phyloP scores from a whole-genome alignment of 495 filamentous ascomycete species.

The Daldinia bambusicola region DNA sequence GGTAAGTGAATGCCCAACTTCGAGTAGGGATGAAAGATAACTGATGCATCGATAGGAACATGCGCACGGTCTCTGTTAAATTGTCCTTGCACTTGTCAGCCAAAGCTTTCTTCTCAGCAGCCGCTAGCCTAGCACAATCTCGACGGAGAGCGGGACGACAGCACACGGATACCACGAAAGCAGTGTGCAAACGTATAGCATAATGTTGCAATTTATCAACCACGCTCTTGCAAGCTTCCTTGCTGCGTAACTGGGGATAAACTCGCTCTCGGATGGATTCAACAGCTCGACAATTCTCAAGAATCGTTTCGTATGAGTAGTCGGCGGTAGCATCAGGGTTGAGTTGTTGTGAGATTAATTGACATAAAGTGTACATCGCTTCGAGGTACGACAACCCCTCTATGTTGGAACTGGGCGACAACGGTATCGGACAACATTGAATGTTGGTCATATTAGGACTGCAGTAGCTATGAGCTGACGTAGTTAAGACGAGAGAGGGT shows the following conservation, averaged over 20 bases:
- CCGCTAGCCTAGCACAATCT: constrained; percentile 52
- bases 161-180: constrained; percentile 65
- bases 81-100: constrained; percentile 69
- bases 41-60: constrained; percentile 75
- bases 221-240: constrained; percentile 64
- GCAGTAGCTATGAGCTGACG: constrained; percentile 17
- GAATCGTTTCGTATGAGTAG: constrained; percentile 58
- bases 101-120: constrained; percentile 57
- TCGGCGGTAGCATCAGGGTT: constrained; percentile 61
- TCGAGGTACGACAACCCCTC: constrained; percentile 64
- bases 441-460: constrained; percentile 63
- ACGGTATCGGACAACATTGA: constrained; percentile 58
- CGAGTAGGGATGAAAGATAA: constrained; percentile 71
- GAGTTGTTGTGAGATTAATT: constrained; percentile 60
- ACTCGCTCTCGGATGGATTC: constrained; percentile 60
- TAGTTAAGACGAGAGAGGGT: not conserved
- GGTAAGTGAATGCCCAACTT: constrained; percentile 74
- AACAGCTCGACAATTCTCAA: constrained; percentile 59
- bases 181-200: constrained; percentile 64
- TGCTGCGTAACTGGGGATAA: constrained; percentile 55
- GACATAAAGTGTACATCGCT: constrained; percentile 64
- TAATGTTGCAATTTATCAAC: constrained; percentile 65
- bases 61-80: constrained; percentile 71
- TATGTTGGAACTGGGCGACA: constrained; percentile 54
- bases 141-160: constrained; percentile 64